A percentile compares a stretch with the other conserved stretches of the same genome.
Evolutionary conservation across 805 yeast genomes (phyloP).

Genomic region (Candida lessepsii): DNA sequence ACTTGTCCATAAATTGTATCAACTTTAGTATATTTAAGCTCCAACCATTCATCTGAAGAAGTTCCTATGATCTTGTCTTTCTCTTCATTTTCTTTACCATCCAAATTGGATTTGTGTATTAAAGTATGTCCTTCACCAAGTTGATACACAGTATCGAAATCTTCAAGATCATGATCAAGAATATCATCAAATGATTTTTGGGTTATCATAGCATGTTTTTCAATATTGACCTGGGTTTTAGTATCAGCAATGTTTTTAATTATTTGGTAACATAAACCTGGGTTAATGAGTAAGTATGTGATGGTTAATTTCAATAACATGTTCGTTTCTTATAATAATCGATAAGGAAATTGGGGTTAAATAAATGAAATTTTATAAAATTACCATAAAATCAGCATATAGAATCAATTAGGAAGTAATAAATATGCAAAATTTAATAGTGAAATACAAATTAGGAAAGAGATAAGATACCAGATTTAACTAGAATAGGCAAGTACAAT

Average conservation of each 20-base stretch:
- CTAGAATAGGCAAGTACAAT: too few relatives aligned
- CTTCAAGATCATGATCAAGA: slow-evolving; percentile 1
- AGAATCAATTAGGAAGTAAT: too few relatives aligned
- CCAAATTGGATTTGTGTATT: slow-evolving; percentile 11
- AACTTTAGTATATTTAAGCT: slow-evolving; percentile 2
- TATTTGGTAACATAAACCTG: not conserved
- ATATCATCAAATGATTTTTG: slow-evolving; percentile 2
- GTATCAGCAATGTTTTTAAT: not conserved
- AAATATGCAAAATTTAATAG: too few relatives aligned
- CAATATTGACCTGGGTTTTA: not conserved
- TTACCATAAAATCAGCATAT: too few relatives aligned
- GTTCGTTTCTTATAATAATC: too few relatives aligned
- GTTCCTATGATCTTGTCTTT: not conserved
- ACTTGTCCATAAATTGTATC: slow-evolving; percentile 7
- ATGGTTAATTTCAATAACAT: not conserved
- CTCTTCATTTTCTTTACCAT: slow-evolving; percentile 2
- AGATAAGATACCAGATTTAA: too few relatives aligned
- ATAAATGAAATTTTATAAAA: too few relatives aligned
- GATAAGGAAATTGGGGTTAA: too few relatives aligned
- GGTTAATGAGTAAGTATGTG: not conserved
- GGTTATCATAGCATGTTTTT: not conserved
- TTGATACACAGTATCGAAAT: slow-evolving; percentile 11
- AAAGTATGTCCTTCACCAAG: slow-evolving; percentile 9
- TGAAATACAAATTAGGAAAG: too few relatives aligned
- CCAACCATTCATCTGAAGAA: slow-evolving; percentile 12